Evolutionary conservation across 2,329 filamentous ascomycete genomes (phyloP), one percentile per base, ranked within the genome.

Genomic region (Pseudogymnoascus sp.): DNA sequence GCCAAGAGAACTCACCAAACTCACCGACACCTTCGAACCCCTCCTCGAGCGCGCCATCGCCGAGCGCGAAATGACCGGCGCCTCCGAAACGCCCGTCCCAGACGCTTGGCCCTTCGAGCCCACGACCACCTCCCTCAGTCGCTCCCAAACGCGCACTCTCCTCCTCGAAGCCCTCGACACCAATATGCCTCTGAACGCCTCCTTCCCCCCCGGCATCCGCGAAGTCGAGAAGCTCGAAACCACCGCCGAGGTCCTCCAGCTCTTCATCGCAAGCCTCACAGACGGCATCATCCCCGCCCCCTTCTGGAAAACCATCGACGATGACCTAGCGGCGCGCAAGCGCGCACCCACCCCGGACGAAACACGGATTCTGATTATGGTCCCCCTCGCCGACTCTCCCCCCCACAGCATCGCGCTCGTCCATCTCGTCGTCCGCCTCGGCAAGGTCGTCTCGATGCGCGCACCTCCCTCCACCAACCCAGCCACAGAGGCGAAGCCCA

Each of bases 321-420:
- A 81, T 4, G 80, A 80, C 16, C 72, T 87, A 12, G 61, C 68
- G 11, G 76, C 81, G 19, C 65, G 67, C 1, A 79, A 78, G 37
- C 73, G 72, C 2, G 74, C 77, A 21, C 70, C 76, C 8, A 73
- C 75, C 4, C 71, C 73, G 43, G 84, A 88, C 62, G 84, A 87
- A 52, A 78, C 81, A 49, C 81, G 83, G 65, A 79, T 80, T 39
- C 79, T 78, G 72, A 76, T 94, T 1, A 83, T 96, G 4, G 92
- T 97, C 67, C 81, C 88, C 2, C 80, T 97, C 2, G 83, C 88
- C 0, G 78, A 82, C 1, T 81, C 84, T 0, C 89, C 91, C 0
- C 87, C 88, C 59, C 89, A 96, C 75, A 94, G 91, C 71, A 92
- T 96, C 62, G 89, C 89, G 0, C 96, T 97, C 70, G 89, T 96